Base-by-base conservation (phyloP, 164 flowering plant genomes). In the Houttuynia cordata region DNA sequence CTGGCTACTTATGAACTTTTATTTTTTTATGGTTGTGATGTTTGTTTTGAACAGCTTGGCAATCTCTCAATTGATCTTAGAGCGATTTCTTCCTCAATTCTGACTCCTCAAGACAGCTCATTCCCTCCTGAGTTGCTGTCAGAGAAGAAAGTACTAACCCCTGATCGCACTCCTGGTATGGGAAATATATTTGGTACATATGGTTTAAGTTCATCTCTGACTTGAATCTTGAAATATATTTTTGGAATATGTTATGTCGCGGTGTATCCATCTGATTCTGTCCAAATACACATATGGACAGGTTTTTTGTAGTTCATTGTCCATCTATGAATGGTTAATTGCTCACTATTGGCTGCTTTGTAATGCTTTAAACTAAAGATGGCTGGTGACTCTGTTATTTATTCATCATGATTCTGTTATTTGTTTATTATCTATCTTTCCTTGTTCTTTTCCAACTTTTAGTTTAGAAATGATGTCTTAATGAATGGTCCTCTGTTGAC, bases 151-250 rank as follows among this genome's bases (percentile, higher is more conserved):
- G 75, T 73, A 53, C 41, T 65, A 21, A 63, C 76, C 45, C 73
- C 83, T 12, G 88, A 90, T 19, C 75, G 78, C 21, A 56, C 65
- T 51, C 76, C 71, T 72, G 97, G 97, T 90, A 82, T 64, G 73
- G 58, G 30, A 23, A 3, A 9, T 17, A 4, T 9, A 15, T 30
- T 2, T 30, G 37, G 37, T 2, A 30, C 37, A 30, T 30, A 30
- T 30, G 37, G 37, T 30, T 30, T 30, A 2, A 30, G 4, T 30
- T 30, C 37, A 30, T 30, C 37, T 30, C 37, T 30, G 37, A 30
- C 6, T 25, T 30, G 30, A 7, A 19, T 3, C 24, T 21, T 65
- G 13, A 52, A 6, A 42, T 53, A 5, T 1, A 58, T 15, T 60
- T 9, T 12, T 3, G 19, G n/a, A 7, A 23, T 18, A 18, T 37